Conservation (phyloP, 805 yeast genomes). For the Crinitomyces ghanaensis region DNA sequence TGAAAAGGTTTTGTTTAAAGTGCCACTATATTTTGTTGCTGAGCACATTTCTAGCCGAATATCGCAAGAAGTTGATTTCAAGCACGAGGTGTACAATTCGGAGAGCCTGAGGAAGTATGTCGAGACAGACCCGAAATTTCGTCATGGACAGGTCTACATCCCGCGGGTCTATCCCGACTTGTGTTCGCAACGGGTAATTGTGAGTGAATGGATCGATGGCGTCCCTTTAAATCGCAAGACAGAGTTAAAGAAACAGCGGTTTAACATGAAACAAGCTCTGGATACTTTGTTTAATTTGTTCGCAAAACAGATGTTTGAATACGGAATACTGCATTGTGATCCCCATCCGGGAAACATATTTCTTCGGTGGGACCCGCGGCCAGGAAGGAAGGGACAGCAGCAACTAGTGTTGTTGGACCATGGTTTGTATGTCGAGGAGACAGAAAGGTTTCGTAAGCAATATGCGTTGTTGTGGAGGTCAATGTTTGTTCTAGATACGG, state of each 20-base stretch:
- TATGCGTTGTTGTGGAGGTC: slow-evolving; percentile 56
- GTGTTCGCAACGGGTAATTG: slow-evolving; percentile 41
- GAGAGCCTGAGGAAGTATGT: slow-evolving; percentile 30
- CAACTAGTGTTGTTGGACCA: slow-evolving; percentile 62
- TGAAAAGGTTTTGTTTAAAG: slow-evolving; percentile 42
- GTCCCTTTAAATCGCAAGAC: slow-evolving; percentile 40
- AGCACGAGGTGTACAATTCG: slow-evolving; percentile 44
- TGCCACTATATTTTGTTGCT: slow-evolving; percentile 50
- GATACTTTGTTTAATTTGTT: slow-evolving; percentile 39
- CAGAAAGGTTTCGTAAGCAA: slow-evolving; percentile 39
- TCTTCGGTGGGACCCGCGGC: slow-evolving; percentile 30
- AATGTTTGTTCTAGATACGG: slow-evolving; percentile 41
- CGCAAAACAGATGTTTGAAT: slow-evolving; percentile 48
- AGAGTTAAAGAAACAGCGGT: slow-evolving; percentile 29
- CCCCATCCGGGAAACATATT: slow-evolving; percentile 76
- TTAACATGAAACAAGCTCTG: slow-evolving; percentile 34
- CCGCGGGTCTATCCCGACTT: slow-evolving; percentile 41
- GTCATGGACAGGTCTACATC: slow-evolving; percentile 37
- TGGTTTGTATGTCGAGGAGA: slow-evolving; percentile 53
- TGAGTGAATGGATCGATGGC: slow-evolving; percentile 73
- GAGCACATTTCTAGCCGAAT: slow-evolving; percentile 47
- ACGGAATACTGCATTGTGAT: slow-evolving; percentile 63
- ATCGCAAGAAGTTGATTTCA: slow-evolving; percentile 51
- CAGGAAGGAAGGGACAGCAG: slow-evolving; percentile 14
- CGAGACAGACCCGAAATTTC: slow-evolving; percentile 32